These are phyloP conservation scores for Calocybe gangraenosa DNA, from an alignment of 768 basidiomycete genomes.

Conservation along the genomic window DNA sequence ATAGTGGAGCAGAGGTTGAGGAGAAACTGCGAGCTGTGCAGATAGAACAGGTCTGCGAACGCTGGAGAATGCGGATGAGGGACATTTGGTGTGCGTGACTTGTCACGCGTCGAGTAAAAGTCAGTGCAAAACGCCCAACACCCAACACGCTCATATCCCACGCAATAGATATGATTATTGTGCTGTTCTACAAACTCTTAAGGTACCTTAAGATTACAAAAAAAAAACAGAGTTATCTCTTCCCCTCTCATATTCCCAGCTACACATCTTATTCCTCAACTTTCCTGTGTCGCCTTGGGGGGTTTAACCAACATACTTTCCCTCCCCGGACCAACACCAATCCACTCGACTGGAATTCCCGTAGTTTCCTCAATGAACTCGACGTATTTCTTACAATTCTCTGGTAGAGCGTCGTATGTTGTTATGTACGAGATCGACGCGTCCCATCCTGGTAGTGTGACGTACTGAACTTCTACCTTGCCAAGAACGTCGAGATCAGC, in stretches of 20 bases:
- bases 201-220: too few relatives aligned
- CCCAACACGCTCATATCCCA: too few relatives aligned
- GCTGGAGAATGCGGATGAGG: slow-evolving; percentile 21
- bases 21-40: slow-evolving; percentile 14
- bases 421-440: slow-evolving; percentile 60
- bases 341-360: slow-evolving; percentile 79
- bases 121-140: too few relatives aligned
- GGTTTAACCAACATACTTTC: slow-evolving; percentile 61
- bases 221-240: too few relatives aligned
- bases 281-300: too few relatives aligned
- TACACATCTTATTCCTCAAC: too few relatives aligned
- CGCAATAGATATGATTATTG: too few relatives aligned
- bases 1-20: slow-evolving; percentile 6
- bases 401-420: slow-evolving; percentile 73
- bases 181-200: too few relatives aligned
- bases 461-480: slow-evolving; percentile 80
- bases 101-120: slow-evolving; percentile 14
- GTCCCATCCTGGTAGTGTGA: slow-evolving; percentile 91
- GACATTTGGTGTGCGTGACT: slow-evolving; percentile 22
- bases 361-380: slow-evolving; percentile 79
- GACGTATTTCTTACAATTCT: slow-evolving; percentile 82
- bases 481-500: slow-evolving; percentile 84
- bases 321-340: slow-evolving; percentile 86
- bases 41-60: slow-evolving; percentile 13
- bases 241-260: too few relatives aligned